A percentile compares a stretch with the other conserved stretches of the same genome.
Evolutionary conservation across 129 eudicot genomes (phyloP).

Genomic region (Helichrysum umbraculigerum): DNA sequence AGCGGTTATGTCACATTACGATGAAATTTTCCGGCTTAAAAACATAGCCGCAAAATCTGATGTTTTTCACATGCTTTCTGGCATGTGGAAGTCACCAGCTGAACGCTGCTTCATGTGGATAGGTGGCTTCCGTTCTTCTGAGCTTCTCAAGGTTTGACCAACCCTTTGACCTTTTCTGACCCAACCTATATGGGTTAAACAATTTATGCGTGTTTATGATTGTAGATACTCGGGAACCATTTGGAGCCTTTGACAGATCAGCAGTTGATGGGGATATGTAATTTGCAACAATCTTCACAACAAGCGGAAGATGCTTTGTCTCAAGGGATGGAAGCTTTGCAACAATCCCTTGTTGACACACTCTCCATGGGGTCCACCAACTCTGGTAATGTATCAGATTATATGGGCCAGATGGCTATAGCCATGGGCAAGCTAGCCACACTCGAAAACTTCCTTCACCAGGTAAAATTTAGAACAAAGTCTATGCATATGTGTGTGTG

Average conservation of each 20-base stretch:
- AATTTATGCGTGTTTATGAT: not conserved
- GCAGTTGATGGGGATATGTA: constrained; percentile 88
- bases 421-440: constrained; percentile 97
- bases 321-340: constrained; percentile 98
- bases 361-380: constrained; percentile 58
- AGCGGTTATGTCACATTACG: constrained; percentile 79
- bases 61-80: constrained; percentile 94
- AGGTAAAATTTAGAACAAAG: constrained; percentile 41
- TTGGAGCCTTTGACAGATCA: constrained; percentile 90
- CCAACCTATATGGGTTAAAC: not conserved
- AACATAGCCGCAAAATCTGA: constrained; percentile 71
- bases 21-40: constrained; percentile 77
- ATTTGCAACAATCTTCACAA: constrained; percentile 88
- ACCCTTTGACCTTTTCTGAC: not conserved
- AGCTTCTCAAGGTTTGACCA: constrained; percentile 81
- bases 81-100: constrained; percentile 99
- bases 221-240: constrained; percentile 76
- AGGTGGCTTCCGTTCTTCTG: constrained; percentile 96
- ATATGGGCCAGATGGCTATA: constrained; percentile 98
- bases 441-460: constrained; percentile 85
- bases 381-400: constrained; percentile 67
- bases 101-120: constrained; percentile 99
- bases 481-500: not conserved
- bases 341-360: constrained; percentile 89
- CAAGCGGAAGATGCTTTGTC: constrained; percentile 98